Conservation (phyloP, 2,329 filamentous ascomycete species). For the Exophiala lecanii-corni region DNA sequence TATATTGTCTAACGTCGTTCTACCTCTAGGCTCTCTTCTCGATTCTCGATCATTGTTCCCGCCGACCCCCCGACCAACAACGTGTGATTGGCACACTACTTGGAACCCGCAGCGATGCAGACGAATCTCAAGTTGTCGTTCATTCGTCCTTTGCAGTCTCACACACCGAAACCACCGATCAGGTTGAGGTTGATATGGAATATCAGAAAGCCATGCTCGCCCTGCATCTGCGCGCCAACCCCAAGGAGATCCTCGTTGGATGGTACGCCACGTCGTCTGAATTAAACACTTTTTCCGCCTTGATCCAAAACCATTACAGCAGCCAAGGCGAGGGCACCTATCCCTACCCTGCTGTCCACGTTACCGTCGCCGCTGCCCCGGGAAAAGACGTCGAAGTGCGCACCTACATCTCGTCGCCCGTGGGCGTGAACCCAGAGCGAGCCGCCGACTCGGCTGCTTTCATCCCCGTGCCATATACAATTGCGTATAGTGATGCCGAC, state of each 20-base stretch:
- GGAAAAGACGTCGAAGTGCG: constrained; percentile 84
- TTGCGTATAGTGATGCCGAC: constrained; percentile 79
- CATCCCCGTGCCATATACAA: constrained; percentile 92
- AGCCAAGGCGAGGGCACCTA: constrained; percentile 95
- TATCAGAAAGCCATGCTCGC: constrained; percentile 99
- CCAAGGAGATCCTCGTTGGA: constrained; percentile 87
- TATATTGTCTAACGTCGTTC: constrained; percentile 1
- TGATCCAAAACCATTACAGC: constrained; percentile 99
- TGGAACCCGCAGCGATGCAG: constrained; percentile 78
- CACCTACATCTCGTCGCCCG: constrained; percentile 92
- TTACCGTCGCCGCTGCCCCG: constrained; percentile 87
- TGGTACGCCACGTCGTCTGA: constrained; percentile 98
- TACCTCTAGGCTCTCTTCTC: constrained; percentile 56
- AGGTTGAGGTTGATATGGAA: constrained; percentile 99
- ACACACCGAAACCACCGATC: constrained; percentile 96
- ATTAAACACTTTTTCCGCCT: constrained; percentile 95
- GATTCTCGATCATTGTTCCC: constrained; percentile 81
- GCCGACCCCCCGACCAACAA: constrained; percentile 85
- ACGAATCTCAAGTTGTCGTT: constrained; percentile 94
- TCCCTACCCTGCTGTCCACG: constrained; percentile 93
- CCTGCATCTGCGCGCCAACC: constrained; percentile 87
- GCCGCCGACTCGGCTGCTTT: constrained; percentile 95
- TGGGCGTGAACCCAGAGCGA: constrained; percentile 90
- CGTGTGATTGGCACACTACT: constrained; percentile 96
- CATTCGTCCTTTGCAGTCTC: constrained; percentile 95